phyloP scores from a whole-genome alignment of 1,284 basidiomycete genomes.

The Austroboletus niveus region DNA sequence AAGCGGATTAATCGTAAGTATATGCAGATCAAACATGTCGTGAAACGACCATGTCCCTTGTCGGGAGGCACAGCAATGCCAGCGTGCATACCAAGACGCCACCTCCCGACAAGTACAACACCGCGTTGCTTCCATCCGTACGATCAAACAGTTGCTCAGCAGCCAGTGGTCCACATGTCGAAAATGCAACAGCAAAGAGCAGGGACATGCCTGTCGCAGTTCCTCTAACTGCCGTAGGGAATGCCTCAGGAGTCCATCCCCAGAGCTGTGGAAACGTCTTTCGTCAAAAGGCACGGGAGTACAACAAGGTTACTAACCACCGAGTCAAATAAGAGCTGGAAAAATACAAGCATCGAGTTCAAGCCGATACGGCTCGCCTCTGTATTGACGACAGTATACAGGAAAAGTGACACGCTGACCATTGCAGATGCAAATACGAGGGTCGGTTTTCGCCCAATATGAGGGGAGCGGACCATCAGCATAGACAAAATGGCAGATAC shows the following conservation, averaged over 20 bases:
- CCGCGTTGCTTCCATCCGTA: slow-evolving; percentile 6
- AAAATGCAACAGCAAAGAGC: slow-evolving; percentile 4
- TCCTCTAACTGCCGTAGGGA: slow-evolving; percentile 15
- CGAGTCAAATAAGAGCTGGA: slow-evolving; percentile 13
- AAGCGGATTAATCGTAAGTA: too few relatives aligned
- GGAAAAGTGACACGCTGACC: slow-evolving; percentile 8
- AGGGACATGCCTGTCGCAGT: slow-evolving; percentile 13
- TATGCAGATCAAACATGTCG: neutral
- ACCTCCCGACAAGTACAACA: slow-evolving; percentile 16
- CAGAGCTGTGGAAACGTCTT: slow-evolving; percentile 7
- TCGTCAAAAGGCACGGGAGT: neutral
- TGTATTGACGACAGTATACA: slow-evolving; percentile 16
- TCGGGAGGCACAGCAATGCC: slow-evolving; percentile 6
- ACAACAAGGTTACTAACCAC: slow-evolving; percentile 1
- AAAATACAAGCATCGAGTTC: slow-evolving; percentile 15
- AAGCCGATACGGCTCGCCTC: slow-evolving; percentile 15
- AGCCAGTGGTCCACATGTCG: slow-evolving; percentile 6
- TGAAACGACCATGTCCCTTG: slow-evolving; percentile 16
- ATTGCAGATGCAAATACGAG: slow-evolving; percentile 13
- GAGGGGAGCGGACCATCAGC: slow-evolving; percentile 16
- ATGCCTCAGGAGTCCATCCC: slow-evolving; percentile 21
- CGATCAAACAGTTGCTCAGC: slow-evolving; percentile 9
- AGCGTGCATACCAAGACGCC: slow-evolving; percentile 11
- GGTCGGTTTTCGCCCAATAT: slow-evolving; percentile 18
- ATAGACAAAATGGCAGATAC: slow-evolving; percentile 4